These are phyloP conservation scores for Elaeagnus macrophylla DNA, from an alignment of 306 rosid species.

Conservation along the genomic window DNA sequence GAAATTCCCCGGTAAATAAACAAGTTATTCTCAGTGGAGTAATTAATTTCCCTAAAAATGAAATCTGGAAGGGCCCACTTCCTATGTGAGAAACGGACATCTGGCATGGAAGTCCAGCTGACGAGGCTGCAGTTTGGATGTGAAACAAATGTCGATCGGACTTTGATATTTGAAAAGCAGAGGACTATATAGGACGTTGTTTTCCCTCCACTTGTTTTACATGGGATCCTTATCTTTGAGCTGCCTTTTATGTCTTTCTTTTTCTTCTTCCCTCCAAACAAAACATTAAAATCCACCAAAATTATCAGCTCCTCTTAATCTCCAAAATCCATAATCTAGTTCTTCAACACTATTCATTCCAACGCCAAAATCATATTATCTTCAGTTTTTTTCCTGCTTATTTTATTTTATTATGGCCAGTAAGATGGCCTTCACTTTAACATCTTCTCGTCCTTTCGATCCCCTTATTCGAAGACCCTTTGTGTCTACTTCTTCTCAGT, in stretches of 20 bases:
- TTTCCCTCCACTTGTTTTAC: conserved; percentile 65
- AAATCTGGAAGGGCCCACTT: too few relatives aligned
- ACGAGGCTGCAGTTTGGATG: too few relatives aligned
- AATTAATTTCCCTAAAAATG: too few relatives aligned
- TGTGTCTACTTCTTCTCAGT: conserved; percentile 29
- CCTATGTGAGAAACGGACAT: too few relatives aligned
- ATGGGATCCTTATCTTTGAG: conserved; percentile 43
- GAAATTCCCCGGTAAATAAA: too few relatives aligned
- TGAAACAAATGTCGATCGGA: too few relatives aligned
- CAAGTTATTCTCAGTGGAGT: too few relatives aligned
- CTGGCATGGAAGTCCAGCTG: too few relatives aligned
- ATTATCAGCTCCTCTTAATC: neutral
- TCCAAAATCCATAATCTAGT: neutral
- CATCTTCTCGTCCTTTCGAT: conserved; percentile 34
- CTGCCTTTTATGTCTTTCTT: neutral
- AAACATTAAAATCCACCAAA: neutral
- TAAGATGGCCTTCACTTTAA: conserved; percentile 43
- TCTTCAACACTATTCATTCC: neutral
- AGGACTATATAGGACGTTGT: conserved; percentile 26
- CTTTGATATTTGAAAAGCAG: too few relatives aligned
- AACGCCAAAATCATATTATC: neutral
- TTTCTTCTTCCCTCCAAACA: conserved; percentile 40
- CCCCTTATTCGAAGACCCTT: conserved; percentile 35
- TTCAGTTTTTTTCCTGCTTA: neutral
- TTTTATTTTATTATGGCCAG: conserved; percentile 44